Evolutionary conservation across 768 basidiomycete species (phyloP).

Genomic region (Boletus barrowsii): DNA sequence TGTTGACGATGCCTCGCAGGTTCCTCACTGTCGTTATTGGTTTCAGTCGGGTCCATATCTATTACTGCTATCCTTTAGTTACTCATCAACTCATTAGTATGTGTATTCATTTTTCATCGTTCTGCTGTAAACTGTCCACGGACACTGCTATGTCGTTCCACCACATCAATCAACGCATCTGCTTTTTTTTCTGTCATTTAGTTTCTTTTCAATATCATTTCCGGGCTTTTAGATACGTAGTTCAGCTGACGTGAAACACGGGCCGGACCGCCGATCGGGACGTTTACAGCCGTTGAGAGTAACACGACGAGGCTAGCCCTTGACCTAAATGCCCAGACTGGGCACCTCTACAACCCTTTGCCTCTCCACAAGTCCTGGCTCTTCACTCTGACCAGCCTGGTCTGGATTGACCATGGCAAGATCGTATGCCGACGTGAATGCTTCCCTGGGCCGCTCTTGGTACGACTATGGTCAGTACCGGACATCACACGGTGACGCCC

Average conservation of each 20-base stretch:
- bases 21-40: slow-evolving; percentile 22
- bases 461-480: slow-evolving; percentile 54
- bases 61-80: slow-evolving; percentile 23
- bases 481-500: background rate
- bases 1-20: slow-evolving; percentile 14
- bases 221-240: background rate
- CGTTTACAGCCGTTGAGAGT: background rate
- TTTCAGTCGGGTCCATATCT: slow-evolving; percentile 26
- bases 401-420: slow-evolving; percentile 38
- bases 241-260: background rate
- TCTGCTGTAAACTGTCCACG: slow-evolving; percentile 23
- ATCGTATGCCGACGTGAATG: slow-evolving; percentile 57
- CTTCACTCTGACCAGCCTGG: slow-evolving; percentile 13
- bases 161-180: slow-evolving; percentile 24
- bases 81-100: slow-evolving; percentile 27
- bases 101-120: slow-evolving; percentile 26
- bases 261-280: background rate
- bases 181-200: slow-evolving; percentile 2
- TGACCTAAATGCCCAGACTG: slow-evolving; percentile 26
- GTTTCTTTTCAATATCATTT: slow-evolving; percentile 15
- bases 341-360: slow-evolving; percentile 15
- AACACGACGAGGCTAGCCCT: slow-evolving; percentile 20
- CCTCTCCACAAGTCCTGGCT: slow-evolving; percentile 15
- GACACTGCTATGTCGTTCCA: slow-evolving; percentile 25
- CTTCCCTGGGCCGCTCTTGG: slow-evolving; percentile 55